Percentiles rank a stretch among this genome's conserved stretches.
These are phyloP conservation scores for Beta macrorhiza DNA, from an alignment of 179 eudicot species.

Conservation along the genomic window DNA sequence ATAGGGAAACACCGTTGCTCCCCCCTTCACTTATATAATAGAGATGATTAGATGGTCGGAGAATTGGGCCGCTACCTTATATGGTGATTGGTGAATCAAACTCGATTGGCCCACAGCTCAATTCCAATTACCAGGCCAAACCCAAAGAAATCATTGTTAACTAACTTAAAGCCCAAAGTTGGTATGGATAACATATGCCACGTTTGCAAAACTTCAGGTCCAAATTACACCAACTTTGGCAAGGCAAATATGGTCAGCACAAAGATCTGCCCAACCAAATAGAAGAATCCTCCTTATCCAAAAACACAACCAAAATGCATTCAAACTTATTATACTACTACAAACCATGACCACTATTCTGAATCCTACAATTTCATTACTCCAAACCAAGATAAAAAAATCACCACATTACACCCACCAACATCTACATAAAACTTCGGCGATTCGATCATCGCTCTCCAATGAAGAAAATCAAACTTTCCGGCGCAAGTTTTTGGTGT, in stretches of 20 bases:
- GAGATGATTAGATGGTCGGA: no score
- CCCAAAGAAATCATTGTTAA: background rate
- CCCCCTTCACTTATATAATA: no score
- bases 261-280: constrained; percentile 20
- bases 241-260: constrained; percentile 14
- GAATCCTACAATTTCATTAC: constrained; percentile 31
- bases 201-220: constrained; percentile 22
- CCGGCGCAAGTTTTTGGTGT: constrained; percentile 27
- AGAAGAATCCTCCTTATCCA: constrained; percentile 14
- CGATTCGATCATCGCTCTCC: constrained; percentile 20
- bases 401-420: constrained; percentile 26
- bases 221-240: constrained; percentile 13
- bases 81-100: background rate
- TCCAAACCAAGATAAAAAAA: constrained; percentile 35
- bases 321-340: background rate
- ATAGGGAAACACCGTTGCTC: no score
- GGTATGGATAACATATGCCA: constrained; percentile 24
- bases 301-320: constrained; percentile 9
- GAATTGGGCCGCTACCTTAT: no score
- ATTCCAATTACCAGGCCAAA: background rate
- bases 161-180: constrained; percentile 3
- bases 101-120: background rate
- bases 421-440: constrained; percentile 12
- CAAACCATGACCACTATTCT: constrained; percentile 36
- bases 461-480: constrained; percentile 27